phyloP scores from a whole-genome alignment of 2,329 filamentous ascomycete genomes.

The Trichoderma asperellum region DNA sequence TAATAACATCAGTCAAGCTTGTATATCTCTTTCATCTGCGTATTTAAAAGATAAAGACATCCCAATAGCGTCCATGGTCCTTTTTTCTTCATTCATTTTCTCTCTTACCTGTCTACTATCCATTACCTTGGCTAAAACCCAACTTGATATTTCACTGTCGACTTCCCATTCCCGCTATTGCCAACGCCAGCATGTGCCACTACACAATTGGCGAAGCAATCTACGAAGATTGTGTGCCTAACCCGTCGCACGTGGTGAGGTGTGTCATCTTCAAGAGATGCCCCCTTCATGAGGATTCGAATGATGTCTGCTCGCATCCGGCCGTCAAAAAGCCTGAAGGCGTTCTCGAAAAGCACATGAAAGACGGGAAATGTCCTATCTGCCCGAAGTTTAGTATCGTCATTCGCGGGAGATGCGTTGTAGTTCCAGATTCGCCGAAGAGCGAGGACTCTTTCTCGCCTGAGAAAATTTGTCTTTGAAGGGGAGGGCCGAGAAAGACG shows the following conservation, averaged over 20 bases:
- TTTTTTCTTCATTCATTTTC: background rate
- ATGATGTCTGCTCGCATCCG: background rate
- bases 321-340: background rate
- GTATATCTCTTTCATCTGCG: background rate
- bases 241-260: background rate
- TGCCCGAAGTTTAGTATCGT: background rate
- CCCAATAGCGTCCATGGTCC: background rate
- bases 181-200: background rate
- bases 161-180: background rate
- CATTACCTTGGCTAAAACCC: background rate
- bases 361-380: background rate
- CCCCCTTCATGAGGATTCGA: background rate
- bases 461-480: background rate
- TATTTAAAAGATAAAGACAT: background rate
- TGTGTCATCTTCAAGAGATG: slow-evolving; percentile 11
- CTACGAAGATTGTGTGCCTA: background rate
- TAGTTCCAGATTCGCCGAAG: background rate
- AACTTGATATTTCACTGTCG: background rate
- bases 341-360: background rate
- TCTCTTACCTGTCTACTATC: background rate
- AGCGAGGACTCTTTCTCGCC: background rate
- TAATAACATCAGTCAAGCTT: background rate
- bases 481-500: background rate
- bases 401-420: background rate
- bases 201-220: background rate